Evolutionary conservation across 371 early-diverging fungal species (phyloP).

Genomic region (Mucor piriformis): DNA sequence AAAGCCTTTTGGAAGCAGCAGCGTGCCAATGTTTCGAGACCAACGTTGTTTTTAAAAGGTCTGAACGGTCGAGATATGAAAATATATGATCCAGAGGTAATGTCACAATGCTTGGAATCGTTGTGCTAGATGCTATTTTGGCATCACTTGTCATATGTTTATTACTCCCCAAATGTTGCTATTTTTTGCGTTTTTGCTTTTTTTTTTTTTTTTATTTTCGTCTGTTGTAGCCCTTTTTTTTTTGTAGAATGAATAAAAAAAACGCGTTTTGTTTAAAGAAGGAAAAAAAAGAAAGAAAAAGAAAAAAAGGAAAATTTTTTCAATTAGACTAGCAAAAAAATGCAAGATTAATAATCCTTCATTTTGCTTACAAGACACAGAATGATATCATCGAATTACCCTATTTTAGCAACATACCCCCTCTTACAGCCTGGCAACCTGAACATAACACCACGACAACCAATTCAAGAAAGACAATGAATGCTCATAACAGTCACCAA

Average conservation of each 20-base stretch:
- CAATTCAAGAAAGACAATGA: too few species aligned
- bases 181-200: too few species aligned
- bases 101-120: constrained; percentile 8
- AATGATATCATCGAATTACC: too few species aligned
- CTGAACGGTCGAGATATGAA: constrained; percentile 28
- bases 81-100: constrained; percentile 30
- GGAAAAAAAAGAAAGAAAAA: background rate
- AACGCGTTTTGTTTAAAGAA: background rate
- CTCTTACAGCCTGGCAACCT: too few species aligned
- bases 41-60: constrained; percentile 26
- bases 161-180: background rate
- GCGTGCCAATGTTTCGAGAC: constrained; percentile 40
- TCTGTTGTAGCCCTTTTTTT: too few species aligned
- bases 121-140: constrained; percentile 5
- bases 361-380: too few species aligned
- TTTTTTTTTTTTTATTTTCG: too few species aligned
- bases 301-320: background rate
- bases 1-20: constrained; percentile 26
- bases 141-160: constrained; percentile 52
- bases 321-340: too few species aligned
- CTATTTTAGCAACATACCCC: too few species aligned
- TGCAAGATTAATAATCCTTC: background rate
- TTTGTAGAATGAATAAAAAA: background rate
- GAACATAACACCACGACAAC: too few species aligned
- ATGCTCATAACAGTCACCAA: too few species aligned